These are phyloP conservation scores for Penicillium janthinellum DNA, from an alignment of 2,329 filamentous ascomycete genomes.

Conservation along the genomic window DNA sequence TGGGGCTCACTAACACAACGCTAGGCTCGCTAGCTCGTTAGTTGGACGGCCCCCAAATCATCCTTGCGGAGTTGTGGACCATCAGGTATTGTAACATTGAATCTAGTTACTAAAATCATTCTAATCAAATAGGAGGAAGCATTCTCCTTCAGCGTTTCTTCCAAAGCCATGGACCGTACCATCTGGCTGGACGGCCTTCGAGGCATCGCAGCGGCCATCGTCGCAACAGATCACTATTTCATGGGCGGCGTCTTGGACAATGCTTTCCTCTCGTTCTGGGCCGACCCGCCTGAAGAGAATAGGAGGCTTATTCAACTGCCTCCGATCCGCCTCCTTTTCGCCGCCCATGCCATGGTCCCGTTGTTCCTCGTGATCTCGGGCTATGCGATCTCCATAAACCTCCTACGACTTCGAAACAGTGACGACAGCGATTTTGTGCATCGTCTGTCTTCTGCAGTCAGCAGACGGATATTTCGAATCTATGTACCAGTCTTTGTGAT, in stretches of 20 bases:
- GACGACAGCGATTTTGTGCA: slow-evolving; percentile 9
- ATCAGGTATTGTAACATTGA: background rate
- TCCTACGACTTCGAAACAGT: slow-evolving; percentile 42
- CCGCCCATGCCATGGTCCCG: slow-evolving; percentile 49
- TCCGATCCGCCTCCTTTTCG: slow-evolving; percentile 40
- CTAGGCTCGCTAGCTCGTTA: background rate
- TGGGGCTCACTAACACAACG: slow-evolving; percentile 1
- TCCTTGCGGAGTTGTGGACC: background rate
- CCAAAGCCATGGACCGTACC: slow-evolving; percentile 11
- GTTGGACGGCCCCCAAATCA: background rate
- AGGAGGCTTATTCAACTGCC: slow-evolving; percentile 36
- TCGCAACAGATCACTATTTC: slow-evolving; percentile 28
- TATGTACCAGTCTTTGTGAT: slow-evolving; percentile 32
- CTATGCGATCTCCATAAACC: slow-evolving; percentile 58
- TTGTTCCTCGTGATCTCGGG: slow-evolving; percentile 62
- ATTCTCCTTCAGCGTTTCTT: background rate
- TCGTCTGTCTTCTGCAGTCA: slow-evolving; percentile 23
- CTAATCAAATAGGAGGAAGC: background rate
- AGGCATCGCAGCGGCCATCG: slow-evolving; percentile 32
- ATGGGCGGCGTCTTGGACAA: slow-evolving; percentile 26
- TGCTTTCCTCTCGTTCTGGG: slow-evolving; percentile 28
- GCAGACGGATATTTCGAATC: slow-evolving; percentile 36
- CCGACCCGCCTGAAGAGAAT: slow-evolving; percentile 25
- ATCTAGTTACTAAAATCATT: background rate
- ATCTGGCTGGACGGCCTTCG: slow-evolving; percentile 34